These are phyloP conservation scores for Leptodontidium sp. DNA, from an alignment of 2,329 filamentous ascomycete genomes.

Conservation along the genomic window DNA sequence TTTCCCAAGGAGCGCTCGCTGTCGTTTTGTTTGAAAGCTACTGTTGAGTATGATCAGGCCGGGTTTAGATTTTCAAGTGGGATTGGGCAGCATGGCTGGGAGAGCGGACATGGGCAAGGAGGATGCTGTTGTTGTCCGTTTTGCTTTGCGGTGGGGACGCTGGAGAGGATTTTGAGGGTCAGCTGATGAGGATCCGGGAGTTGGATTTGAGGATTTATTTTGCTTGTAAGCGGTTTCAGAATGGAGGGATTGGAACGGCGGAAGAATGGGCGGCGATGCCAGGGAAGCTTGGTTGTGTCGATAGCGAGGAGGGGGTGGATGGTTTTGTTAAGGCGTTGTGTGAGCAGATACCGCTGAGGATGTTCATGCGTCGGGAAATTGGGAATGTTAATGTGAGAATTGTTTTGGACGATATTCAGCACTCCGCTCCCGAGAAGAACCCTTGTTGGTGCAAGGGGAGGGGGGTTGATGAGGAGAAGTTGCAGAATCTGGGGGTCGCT, in stretches of 20 bases:
- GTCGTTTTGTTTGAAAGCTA: slow-evolving; percentile 2
- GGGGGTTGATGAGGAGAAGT: not conserved
- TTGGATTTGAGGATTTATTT: slow-evolving; percentile 6
- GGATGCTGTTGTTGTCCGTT: not conserved
- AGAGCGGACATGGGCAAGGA: not conserved
- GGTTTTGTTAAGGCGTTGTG: not conserved
- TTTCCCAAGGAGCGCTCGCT: not conserved
- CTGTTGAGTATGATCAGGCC: not conserved
- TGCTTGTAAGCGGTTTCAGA: not conserved
- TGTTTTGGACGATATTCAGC: not conserved
- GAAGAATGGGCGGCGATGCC: slow-evolving; percentile 11
- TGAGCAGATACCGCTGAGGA: not conserved
- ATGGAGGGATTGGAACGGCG: not conserved
- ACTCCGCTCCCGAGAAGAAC: not conserved
- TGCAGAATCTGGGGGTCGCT: not conserved
- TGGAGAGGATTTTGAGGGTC: not conserved
- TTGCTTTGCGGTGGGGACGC: not conserved
- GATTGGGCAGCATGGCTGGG: not conserved
- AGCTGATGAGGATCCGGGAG: slow-evolving; percentile 4
- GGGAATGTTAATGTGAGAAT: not conserved
- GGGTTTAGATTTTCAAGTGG: not conserved
- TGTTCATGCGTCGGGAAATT: slow-evolving; percentile 5
- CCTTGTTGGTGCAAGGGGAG: not conserved
- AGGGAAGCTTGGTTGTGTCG: not conserved
- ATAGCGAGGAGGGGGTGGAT: not conserved